A percentile compares a stretch with the other conserved stretches of the same genome.
phyloP scores from a whole-genome alignment of 306 rosid genomes.

The Hylodesmum podocarpum region DNA sequence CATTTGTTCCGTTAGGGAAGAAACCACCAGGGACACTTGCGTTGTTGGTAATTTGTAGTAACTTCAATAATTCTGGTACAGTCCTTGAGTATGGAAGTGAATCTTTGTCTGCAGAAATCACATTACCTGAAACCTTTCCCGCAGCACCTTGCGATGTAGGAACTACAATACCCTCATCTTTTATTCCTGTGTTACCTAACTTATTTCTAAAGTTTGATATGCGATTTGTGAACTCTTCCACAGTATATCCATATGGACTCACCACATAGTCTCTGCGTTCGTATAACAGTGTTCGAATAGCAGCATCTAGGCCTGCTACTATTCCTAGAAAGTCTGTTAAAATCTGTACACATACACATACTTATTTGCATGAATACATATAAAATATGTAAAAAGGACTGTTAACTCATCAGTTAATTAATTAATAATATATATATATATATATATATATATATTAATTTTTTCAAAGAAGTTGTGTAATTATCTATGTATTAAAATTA shows the following conservation, averaged over 20 bases:
- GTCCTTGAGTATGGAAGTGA: conserved; percentile 59
- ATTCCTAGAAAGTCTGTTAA: conserved; percentile 69
- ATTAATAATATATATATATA: too few relatives aligned
- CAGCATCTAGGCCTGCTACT: conserved; percentile 68
- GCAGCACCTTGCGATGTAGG: conserved; percentile 43
- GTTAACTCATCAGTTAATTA: too few relatives aligned
- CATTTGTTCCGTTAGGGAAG: conserved; percentile 64
- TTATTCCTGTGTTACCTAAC: conserved; percentile 51
- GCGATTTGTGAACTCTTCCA: conserved; percentile 57
- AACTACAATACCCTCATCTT: conserved; percentile 69
- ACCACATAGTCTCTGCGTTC: conserved; percentile 24
- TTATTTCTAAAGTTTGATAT: conserved; percentile 53
- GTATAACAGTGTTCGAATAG: conserved; percentile 54
- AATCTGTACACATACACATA: conserved; percentile 35
- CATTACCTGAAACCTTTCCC: conserved; percentile 45
- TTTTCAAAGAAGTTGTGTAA: too few relatives aligned
- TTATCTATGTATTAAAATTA: too few relatives aligned
- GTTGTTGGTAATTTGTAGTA: conserved; percentile 59
- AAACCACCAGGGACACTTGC: conserved; percentile 74
- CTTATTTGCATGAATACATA: too few relatives aligned
- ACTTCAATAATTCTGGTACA: conserved; percentile 61
- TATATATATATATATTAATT: too few relatives aligned
- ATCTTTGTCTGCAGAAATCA: conserved; percentile 49
- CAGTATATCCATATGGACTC: conserved; percentile 46
- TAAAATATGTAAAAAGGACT: too few relatives aligned